Evolutionary conservation across 2,329 filamentous ascomycete species (phyloP), one percentile per base, ranked within the genome.

Genomic region (Atkinsonella texensis): DNA sequence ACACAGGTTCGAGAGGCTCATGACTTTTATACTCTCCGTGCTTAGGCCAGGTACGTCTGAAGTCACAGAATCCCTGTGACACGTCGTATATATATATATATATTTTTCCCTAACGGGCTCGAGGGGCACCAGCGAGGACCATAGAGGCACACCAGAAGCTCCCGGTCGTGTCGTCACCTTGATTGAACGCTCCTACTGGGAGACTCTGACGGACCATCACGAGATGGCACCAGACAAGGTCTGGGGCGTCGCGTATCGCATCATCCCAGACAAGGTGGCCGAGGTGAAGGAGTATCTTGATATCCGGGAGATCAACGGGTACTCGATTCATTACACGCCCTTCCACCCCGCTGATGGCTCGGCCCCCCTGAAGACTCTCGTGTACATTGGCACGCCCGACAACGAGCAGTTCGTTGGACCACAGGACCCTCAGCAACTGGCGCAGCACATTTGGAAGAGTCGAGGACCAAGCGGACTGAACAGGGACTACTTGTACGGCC

Each of bases 231-330:
- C 77, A 52, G 79, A 80, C 50, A 76, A 71, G 60, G 89, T 96
- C 60, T 97, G 90, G 90, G 93, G 93, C 53, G 87, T 88, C 15
- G 93, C 91, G 56, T 94, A 96, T 71, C 86, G 91, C 63, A 91
- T 95, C 68, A 74, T 77, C 31, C 68, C 83, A 7, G 74, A 79
- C 2, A 78, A 83, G 58, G 89, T 94, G 20, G 76, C 81, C 54
- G 84, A 91, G 70, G 91, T 96, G 4, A 84, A 87, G 59, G 78
- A 83, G 53, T 96, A 96, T 66, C 86, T 98, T 46, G 90, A 97
- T 68, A 91, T 96, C 57, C 84, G 93, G 45, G 93, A 98, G 69
- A 95, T 97, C 64, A 95, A 97, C 70, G 93, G 93, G 28, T 98
- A 98, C 70, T 87, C 84, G 50, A 94, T 95, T 58, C 90, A 96